Evolutionary conservation across 371 early-diverging fungal genomes (phyloP), one percentile per base, ranked within the genome.

Genomic region (Syncephalastrum contaminatum): DNA sequence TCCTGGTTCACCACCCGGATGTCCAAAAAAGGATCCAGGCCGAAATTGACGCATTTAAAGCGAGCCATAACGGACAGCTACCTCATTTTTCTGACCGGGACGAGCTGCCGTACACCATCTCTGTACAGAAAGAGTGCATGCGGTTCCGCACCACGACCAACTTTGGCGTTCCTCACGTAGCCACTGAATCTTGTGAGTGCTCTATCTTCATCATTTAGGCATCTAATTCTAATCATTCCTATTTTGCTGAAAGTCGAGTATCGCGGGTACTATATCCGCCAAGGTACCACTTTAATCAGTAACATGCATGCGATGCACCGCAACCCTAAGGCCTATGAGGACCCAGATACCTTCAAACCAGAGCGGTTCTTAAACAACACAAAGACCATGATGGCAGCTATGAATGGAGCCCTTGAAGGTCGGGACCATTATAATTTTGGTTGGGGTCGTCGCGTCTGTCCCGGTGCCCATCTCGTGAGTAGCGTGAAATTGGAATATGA

Each of bases 1-100:
- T 66, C 40, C 48, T 69, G 24, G 53, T 62, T n/a, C 43, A 63
- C 18, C 43, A 69, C 25, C 63, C 66, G 2, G 61, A 69, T 19
- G 42, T 58, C 7, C 63, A 60, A 44, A 21, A 16, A 4, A 54
- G 53, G 10, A 52, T 60, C 13, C 60, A 56, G 20, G 45, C 44
- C 7, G 64, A 67, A 39, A 45, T 61, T 15, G 53, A 53, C 45
- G 21, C n/a, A 4, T 56, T 67, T 5, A 48, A 51, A 20, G 44
- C 14, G 8, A 48, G 43, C 10, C 20, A 67, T 21, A 42, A n/a
- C 2, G 57, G 57, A 15, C 57, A 50, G 5, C 13, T 54, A 16
- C 68, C 64, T 12, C 19, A 6, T 1, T 61, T 51, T 22, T n/a
- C 43, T 6, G 64, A 68, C n/a, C 61, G 59, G 15, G 49, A 55